Evolutionary conservation across 345 rosid genomes (phyloP).

Genomic region (Erucastrum elatum): DNA sequence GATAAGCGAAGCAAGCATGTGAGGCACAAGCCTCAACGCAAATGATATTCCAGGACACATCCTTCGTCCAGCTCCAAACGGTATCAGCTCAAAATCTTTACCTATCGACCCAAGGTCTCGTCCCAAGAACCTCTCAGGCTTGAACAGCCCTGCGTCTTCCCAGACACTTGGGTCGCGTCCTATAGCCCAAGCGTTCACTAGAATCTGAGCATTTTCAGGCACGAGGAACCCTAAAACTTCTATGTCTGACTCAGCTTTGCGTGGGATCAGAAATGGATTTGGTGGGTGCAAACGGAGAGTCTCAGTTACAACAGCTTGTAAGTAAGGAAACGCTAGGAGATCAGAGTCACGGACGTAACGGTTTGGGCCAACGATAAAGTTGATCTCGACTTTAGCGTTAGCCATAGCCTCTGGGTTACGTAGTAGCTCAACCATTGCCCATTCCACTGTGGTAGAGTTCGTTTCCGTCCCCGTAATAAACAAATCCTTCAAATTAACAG

Average conservation of each 20-base stretch:
- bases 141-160: constrained; percentile 31
- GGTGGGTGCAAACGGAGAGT: constrained; percentile 37
- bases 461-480: constrained; percentile 65
- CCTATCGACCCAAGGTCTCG: constrained; percentile 15
- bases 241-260: constrained; percentile 13
- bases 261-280: constrained; percentile 20
- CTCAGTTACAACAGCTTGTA: constrained; percentile 28
- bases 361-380: constrained; percentile 29
- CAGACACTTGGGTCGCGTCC: constrained; percentile 42
- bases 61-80: constrained; percentile 32
- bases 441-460: constrained; percentile 59
- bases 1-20: constrained; percentile 43
- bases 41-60: constrained; percentile 42
- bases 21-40: constrained; percentile 31
- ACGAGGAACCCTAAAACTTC: constrained; percentile 17
- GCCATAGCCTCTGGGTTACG: constrained; percentile 44
- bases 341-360: constrained; percentile 7
- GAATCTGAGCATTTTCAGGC: constrained; percentile 22
- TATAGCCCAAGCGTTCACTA: constrained; percentile 39
- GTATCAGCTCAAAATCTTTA: constrained; percentile 19
- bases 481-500: constrained; percentile 45
- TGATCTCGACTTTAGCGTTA: constrained; percentile 54
- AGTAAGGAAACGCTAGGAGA: background rate
- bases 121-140: constrained; percentile 39
- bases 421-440: constrained; percentile 72